Evolutionary conservation across 805 yeast genomes (phyloP), one percentile per base, ranked within the genome.

Genomic region (Yarrowia sp.): DNA sequence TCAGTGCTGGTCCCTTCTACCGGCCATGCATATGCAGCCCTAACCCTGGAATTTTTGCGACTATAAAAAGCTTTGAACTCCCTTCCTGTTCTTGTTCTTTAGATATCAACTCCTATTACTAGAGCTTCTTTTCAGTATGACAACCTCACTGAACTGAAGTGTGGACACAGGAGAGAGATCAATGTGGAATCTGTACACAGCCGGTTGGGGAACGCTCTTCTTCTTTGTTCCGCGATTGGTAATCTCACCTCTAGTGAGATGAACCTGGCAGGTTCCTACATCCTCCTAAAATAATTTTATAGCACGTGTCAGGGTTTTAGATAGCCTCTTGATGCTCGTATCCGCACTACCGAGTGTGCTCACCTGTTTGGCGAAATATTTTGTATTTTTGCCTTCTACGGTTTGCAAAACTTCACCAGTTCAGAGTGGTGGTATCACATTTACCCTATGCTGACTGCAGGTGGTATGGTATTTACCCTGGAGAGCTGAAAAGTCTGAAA

Each of bases 151-250:
- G 56, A 41, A 48, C 56, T 38, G 67, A 49, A 63, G 67, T 63
- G 67, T 63, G 67, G 67, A 63, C 67, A 63, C 46, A 36, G 67
- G 67, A 63, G 67, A 63, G 67, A 63, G 67, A 63, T 63, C 36
- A 63, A 63, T 61, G 48, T 59, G 67, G 56, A 48, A 63, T 49
- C 56, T 63, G 67, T 63, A 63, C 67, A 48, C 56, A 40, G 55
- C 67, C 67, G 45, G 56, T 63, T 63, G 67, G 67, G 56, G 67
- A 53, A 63, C 56, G 53, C 67, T 56, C 65, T 59, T 45, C 52
- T 59, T 45, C 52, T 59, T 56, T 59, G 35, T 59, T 48, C 65
- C 65, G 65, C 65, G 65, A 45, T 59, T 59, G 65, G 65, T 59
- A 59, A 45, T 59, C 65, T 59, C 65, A 59, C 65, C 65, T 59